These are phyloP conservation scores for Russula dissimulans DNA, from an alignment of 768 basidiomycete genomes.

Conservation along the genomic window DNA sequence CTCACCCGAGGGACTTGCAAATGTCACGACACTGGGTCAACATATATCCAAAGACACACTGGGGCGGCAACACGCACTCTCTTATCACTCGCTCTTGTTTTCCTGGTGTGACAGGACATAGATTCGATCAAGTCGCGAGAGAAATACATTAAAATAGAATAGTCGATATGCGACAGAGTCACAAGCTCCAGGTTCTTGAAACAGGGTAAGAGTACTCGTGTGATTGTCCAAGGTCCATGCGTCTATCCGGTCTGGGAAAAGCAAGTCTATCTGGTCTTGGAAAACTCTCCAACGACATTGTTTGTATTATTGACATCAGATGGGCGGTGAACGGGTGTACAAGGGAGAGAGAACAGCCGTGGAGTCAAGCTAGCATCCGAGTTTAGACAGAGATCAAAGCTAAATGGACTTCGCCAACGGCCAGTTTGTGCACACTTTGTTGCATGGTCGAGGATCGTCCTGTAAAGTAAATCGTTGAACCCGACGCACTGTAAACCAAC, in stretches of 20 bases:
- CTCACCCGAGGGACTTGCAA: not conserved
- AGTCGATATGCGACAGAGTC: not conserved
- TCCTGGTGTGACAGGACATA: not conserved
- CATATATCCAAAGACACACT: no score
- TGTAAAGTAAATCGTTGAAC: conserved; percentile 61
- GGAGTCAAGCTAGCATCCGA: conserved; percentile 10
- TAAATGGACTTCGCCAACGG: conserved; percentile 24
- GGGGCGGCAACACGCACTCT: no score
- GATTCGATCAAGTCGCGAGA: not conserved
- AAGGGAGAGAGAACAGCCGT: conserved; percentile 15
- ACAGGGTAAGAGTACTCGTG: not conserved
- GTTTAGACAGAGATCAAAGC: conserved; percentile 12
- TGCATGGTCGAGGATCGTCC: conserved; percentile 56
- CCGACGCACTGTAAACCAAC: conserved; percentile 69
- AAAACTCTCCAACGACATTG: not conserved
- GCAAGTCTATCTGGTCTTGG: conserved; percentile 5
- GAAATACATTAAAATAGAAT: not conserved
- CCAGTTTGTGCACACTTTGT: conserved; percentile 31
- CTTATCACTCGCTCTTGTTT: not conserved
- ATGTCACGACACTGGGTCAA: not conserved
- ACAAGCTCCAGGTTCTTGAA: not conserved
- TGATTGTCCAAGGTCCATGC: not conserved
- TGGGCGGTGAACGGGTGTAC: conserved; percentile 1
- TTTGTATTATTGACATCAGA: not conserved
- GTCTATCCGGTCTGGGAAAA: not conserved